Conservation (phyloP, 495 filamentous ascomycete genomes). For the Tetracladium setigerum region DNA sequence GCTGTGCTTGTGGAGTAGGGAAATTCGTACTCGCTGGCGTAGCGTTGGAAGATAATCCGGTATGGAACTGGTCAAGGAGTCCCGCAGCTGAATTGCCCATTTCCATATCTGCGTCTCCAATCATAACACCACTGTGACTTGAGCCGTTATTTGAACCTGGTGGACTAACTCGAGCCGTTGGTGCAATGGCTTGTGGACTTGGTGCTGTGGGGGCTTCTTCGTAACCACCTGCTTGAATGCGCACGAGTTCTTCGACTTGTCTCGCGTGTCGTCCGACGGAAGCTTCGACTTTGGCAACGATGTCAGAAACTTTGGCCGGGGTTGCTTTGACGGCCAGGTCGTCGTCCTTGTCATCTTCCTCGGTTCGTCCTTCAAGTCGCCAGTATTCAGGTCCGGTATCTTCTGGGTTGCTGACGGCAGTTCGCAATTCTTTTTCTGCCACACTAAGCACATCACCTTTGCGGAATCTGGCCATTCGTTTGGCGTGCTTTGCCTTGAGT, state of each 20-base stretch:
- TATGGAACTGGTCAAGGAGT: conserved; percentile 57
- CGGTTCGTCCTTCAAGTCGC: conserved; percentile 55
- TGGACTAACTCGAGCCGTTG: conserved; percentile 15
- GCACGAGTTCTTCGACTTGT: conserved; percentile 53
- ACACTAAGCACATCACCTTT: conserved; percentile 54
- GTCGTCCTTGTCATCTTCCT: conserved; percentile 47
- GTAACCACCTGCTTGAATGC: conserved; percentile 63
- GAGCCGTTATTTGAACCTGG: conserved; percentile 33
- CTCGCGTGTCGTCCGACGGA: conserved; percentile 28
- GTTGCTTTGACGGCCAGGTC: conserved; percentile 51
- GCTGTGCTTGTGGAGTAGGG: conserved; percentile 24
- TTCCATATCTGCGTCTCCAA: conserved; percentile 53
- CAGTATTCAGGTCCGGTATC: conserved; percentile 50
- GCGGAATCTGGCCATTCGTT: conserved; percentile 64
- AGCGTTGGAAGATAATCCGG: conserved; percentile 43
- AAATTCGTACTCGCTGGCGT: conserved; percentile 32
- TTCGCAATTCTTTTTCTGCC: conserved; percentile 56
- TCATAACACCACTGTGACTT: conserved; percentile 41
- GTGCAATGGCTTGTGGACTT: conserved; percentile 12
- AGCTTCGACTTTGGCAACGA: conserved; percentile 56
- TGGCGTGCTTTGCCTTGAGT: conserved; percentile 71
- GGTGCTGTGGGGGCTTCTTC: conserved; percentile 48
- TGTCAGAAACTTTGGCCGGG: conserved; percentile 55
- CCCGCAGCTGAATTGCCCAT: conserved; percentile 57
- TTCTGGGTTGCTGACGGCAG: conserved; percentile 41